Percentiles rank a stretch among this genome's conserved stretches.
Evolutionary conservation across 306 rosid genomes (phyloP).

Genomic region (Lagenaria siceraria): DNA sequence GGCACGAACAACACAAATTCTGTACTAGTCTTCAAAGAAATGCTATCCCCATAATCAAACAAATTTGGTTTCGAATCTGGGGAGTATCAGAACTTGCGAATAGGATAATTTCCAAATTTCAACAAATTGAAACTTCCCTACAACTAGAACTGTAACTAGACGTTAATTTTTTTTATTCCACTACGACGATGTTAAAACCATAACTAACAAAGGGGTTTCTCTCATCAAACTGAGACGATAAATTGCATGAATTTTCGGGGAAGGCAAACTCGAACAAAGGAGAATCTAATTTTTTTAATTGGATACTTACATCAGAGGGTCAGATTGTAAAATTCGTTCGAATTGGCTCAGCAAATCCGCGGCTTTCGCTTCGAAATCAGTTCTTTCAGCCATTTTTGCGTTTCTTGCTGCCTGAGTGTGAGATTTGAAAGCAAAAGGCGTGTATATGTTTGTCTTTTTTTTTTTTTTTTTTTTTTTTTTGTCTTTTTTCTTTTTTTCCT

Average conservation of each 20-base stretch:
- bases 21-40: neutral
- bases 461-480: too few relatives aligned
- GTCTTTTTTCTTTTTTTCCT: too few relatives aligned
- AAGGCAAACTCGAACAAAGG: neutral
- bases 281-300: neutral
- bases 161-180: neutral
- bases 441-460: too few relatives aligned
- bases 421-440: too few relatives aligned
- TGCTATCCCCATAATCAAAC: neutral
- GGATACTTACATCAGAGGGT: constrained; percentile 52
- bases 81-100: neutral
- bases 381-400: constrained; percentile 22
- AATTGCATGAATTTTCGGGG: neutral
- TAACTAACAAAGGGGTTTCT: neutral
- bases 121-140: neutral
- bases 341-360: constrained; percentile 41
- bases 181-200: neutral
- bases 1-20: neutral
- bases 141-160: neutral
- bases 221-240: neutral
- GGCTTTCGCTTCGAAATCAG: constrained; percentile 14
- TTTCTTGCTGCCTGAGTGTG: neutral
- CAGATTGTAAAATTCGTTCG: constrained; percentile 53
- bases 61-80: neutral
- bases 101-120: neutral